Conservation (phyloP, 345 rosid species). For the Isatis tinctoria region DNA sequence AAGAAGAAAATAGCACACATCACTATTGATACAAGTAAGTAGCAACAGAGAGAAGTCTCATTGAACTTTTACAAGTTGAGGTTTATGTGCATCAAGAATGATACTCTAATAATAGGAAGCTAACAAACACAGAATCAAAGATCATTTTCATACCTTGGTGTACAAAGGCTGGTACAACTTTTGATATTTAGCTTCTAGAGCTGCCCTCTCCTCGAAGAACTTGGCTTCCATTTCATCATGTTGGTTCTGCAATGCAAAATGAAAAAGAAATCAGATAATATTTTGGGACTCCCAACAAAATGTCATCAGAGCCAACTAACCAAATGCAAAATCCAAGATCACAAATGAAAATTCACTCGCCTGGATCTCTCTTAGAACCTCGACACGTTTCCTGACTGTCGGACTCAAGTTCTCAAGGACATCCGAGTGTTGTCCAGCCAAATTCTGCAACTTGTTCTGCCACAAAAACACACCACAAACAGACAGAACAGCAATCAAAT, state of each 20-base stretch:
- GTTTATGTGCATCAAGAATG: neutral
- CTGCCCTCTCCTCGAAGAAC: constrained; percentile 90
- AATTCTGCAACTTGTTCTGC: constrained; percentile 75
- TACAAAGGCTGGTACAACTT: constrained; percentile 79
- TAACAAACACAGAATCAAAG: neutral
- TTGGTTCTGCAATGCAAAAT: constrained; percentile 48
- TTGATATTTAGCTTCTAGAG: constrained; percentile 87
- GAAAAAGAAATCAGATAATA: neutral
- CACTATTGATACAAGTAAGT: neutral
- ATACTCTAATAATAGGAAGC: no score
- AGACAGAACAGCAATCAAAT: neutral
- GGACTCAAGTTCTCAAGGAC: constrained; percentile 65
- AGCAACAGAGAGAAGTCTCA: neutral
- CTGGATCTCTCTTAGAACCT: constrained; percentile 87
- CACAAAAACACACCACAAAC: constrained; percentile 18
- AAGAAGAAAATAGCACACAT: neutral
- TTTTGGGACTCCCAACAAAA: neutral
- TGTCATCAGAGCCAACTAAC: neutral
- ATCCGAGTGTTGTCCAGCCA: constrained; percentile 77
- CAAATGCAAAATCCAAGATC: neutral
- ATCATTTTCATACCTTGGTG: constrained; percentile 44
- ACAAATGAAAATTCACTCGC: no score
- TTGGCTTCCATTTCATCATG: constrained; percentile 83
- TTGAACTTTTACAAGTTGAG: neutral
- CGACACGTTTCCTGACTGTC: constrained; percentile 77